Base-by-base conservation (phyloP, 208 protist species). In the Angomonas ambiguus region DNA sequence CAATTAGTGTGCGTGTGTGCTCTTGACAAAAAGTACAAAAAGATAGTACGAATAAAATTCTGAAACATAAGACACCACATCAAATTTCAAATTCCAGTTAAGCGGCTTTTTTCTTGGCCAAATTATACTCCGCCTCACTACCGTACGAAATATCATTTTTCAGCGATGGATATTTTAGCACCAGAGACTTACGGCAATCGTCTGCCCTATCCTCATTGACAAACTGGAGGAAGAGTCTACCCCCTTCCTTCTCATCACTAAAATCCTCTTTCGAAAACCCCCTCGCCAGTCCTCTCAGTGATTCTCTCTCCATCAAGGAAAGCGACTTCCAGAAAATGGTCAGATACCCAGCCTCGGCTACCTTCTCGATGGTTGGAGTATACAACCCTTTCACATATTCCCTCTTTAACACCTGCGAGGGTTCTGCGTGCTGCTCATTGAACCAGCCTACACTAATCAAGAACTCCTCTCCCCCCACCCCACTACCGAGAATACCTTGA, bases 191-290 rank as follows among this genome's bases (percentile, higher is more conserved):
- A 25, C 83, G 78, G 56, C 74, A 83, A 0, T 67, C 62, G 41
- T 86, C 72, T 5, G 82, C 83, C 8, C 42, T 72, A 30, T 79
- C 74, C 49, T 88, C 73, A 18, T 55, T 65, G 0, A 25, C 3
- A 60, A 83, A 90, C 13, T 73, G 62, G 8, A 88, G n/a, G 70
- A 92, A 92, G 18, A 72, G 72, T 1, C 88, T 70, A 0, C 85
- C 88, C n/a, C 85, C 85, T 51, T 88, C 79, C 57, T 85, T 80
- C 1, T 59, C 53, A 72, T 94, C 88, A n/a, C 72, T 59, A 38
- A 86, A 88, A 16, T 66, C 63, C 24, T 88, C 72, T 20, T 56
- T 10, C 2, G 74, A 64, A 1, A 73, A 65, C 10, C 25, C n/a
- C 5, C 31, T 25, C 11, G 71, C 73, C 58, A 65, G 72, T 16